These are phyloP conservation scores for Colletotrichum orchidophilum DNA, from an alignment of 2,329 filamentous ascomycete genomes.

Conservation along the genomic window DNA sequence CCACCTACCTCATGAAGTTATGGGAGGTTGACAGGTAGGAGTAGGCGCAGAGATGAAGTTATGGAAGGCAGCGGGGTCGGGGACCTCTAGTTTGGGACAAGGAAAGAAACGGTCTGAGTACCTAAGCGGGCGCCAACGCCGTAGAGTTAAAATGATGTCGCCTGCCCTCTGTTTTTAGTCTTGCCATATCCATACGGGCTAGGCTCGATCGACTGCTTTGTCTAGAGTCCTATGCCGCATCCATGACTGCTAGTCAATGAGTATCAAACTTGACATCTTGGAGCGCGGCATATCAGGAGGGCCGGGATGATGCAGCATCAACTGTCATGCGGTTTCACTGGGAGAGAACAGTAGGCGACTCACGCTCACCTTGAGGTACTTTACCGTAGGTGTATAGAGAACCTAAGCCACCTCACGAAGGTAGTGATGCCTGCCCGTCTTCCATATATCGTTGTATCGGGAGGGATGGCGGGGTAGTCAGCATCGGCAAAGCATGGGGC, in stretches of 20 bases:
- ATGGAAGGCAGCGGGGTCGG: no score
- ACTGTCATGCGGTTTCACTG: no score
- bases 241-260: neutral
- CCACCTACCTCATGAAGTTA: neutral
- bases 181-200: no score
- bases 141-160: neutral
- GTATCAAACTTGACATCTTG: neutral
- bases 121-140: neutral
- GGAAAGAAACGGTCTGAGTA: neutral
- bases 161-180: no score
- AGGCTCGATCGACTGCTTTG: no score
- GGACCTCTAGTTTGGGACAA: neutral
- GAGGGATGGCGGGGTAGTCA: neutral
- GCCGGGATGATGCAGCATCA: no score
- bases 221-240: neutral
- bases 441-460: neutral
- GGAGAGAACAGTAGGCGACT: neutral
- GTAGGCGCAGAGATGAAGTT: no score
- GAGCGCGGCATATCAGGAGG: neutral
- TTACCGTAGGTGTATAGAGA: no score
- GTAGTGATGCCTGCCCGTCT: neutral
- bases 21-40: neutral
- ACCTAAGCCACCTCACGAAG: no score
- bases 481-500: neutral
- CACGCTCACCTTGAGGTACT: neutral